Evolutionary conservation across 352 stramenopile genomes (phyloP), one percentile per base, ranked within the genome.

Genomic region (Phytophthora rubi): DNA sequence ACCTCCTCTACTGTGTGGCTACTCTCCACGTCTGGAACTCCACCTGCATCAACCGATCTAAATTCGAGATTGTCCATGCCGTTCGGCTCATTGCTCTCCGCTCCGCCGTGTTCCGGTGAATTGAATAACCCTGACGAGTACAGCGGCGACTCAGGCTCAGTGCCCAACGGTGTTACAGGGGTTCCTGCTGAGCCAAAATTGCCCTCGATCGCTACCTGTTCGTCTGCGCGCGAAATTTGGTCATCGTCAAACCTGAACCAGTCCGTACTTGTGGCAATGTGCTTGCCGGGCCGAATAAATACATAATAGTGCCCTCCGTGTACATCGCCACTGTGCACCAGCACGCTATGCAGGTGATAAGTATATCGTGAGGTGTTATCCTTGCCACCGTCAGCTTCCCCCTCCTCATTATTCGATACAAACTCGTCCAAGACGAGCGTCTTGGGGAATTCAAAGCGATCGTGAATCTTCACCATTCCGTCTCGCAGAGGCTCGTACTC

Each of bases 211-310:
- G 89, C 86, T 4, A 77, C 76, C 8, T 79, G 76, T 59, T 95
- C 88, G 37, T 94, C 84, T 28, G 89, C 86, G 1, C 77, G 73
- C 15, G 89, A 83, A 64, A 97, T 95, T 33, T 95, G 79, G 53
- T 97, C 89, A 53, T 97, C 89, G 33, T 97, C 89, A 62, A 95
- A 97, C 42, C 76, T 84, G 51, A 89, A 97, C 89, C 89, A 97
- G 28, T 86, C 79, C 8, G 63, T 77, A 69, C 81, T 91, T 47
- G 76, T 76, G 15, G 79, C 77, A 35, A 92, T 77, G 33, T 93
- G 71, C 48, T 89, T 90, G 13, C 72, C 84, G 3, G 89, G 86
- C 21, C 89, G 87, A 79, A 95, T 95, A 79, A 94, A 97, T 62
- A 95, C 89, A 65, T 95, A 97, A 61, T 97, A 97, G 70, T 97